Evolutionary conservation across 208 protist species (phyloP).

Genomic region (Trypanosoma melophagium): DNA sequence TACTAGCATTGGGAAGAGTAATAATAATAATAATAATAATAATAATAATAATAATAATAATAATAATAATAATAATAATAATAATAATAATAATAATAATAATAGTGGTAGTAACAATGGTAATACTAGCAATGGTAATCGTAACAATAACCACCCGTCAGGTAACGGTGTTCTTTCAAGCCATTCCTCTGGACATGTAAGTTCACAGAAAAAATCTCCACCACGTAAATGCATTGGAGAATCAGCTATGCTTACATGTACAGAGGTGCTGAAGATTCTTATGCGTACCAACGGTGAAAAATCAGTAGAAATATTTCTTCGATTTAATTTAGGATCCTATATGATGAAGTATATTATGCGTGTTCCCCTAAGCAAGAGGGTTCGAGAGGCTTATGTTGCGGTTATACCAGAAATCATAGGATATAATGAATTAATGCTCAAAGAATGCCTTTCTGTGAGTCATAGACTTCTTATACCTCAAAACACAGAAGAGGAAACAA

Average conservation of each 20-base stretch:
- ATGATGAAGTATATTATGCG: conserved; percentile 39
- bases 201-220: neutral
- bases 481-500: neutral
- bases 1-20: neutral
- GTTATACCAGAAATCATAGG: conserved; percentile 32
- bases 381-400: conserved; percentile 32
- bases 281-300: conserved; percentile 25
- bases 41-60: neutral
- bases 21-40: neutral
- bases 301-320: conserved; percentile 28
- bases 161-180: neutral
- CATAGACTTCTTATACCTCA: conserved; percentile 10
- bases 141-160: neutral
- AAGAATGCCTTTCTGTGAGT: conserved; percentile 26
- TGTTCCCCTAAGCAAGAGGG: conserved; percentile 35
- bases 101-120: neutral
- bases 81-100: too few species aligned
- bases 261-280: conserved; percentile 50
- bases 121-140: conserved; percentile 1
- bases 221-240: conserved; percentile 28
- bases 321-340: conserved; percentile 26
- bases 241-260: conserved; percentile 45
- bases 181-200: neutral
- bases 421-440: conserved; percentile 34
- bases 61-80: neutral